Evolutionary conservation across 306 rosid genomes (phyloP), one percentile per base, ranked within the genome.

Genomic region (Trifolium fragiferum): DNA sequence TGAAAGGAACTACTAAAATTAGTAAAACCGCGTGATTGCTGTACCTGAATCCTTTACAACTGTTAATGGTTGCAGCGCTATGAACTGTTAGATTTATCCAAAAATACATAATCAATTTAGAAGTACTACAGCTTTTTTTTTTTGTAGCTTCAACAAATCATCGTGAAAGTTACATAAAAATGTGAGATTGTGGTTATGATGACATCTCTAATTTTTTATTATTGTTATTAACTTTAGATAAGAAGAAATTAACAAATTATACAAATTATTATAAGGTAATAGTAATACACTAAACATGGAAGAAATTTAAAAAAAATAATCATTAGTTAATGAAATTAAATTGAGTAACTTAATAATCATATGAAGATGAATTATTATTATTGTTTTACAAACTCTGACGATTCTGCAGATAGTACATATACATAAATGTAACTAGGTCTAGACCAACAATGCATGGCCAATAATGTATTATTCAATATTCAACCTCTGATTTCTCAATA

Each of bases 401-500:
- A 89, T 84, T 82, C 89, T 80, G 76, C 66, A 72, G 77, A 80
- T 60, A 14, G 6, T 44, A 77, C 76, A 73, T 71, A 72, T 82
- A 46, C 72, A 78, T 71, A 53, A 59, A 71, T 59, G 62, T 61
- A 54, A 15, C 63, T 57, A 57, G 37, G 63, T 33, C 7, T 57
- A 64, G 79, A 75, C 70, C 82, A 84, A 76, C 11, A 73, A 62
- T 71, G 66, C 83, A 74, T 69, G 73, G 73, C 68, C 20, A 68
- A 76, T 79, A 89, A 60, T 60, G 62, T 21, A 30, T n/a, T n/a
- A n/a, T n/a, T n/a, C n/a, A n/a, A 2, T 25, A 59, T 30, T 84
- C 84, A 76, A 64, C 74, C 62, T 32, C 80, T 75, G 72, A 70
- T 80, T 73, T 80, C 75, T 82, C 80, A 84, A 85, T 70, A 82